phyloP scores from a whole-genome alignment of 2,329 filamentous ascomycete species.

The Ophiocordyceps camponoti-saundersi region DNA sequence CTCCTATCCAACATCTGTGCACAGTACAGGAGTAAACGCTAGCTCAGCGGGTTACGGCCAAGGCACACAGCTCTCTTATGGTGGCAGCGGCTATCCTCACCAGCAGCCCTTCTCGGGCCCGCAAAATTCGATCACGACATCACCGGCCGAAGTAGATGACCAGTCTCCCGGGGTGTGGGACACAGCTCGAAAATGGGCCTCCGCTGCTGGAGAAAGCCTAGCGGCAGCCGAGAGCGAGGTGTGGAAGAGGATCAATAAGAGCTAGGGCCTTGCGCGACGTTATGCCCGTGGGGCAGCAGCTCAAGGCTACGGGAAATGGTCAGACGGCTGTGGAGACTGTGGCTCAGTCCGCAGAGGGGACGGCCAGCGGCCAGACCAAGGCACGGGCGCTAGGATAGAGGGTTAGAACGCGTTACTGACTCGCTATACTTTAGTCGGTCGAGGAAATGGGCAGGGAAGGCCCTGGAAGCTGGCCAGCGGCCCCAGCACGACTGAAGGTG shows the following conservation, averaged over 20 bases:
- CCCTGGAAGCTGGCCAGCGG: background rate
- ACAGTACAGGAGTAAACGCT: slow-evolving; percentile 14
- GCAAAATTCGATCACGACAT: slow-evolving; percentile 4
- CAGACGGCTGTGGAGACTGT: background rate
- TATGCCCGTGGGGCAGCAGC: background rate
- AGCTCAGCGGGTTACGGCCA: slow-evolving; percentile 41
- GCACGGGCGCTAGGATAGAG: background rate
- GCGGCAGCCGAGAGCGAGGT: slow-evolving; percentile 42
- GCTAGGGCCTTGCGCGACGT: slow-evolving; percentile 12
- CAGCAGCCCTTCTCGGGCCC: slow-evolving; percentile 18
- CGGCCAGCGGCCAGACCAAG: background rate
- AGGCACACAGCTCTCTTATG: slow-evolving; percentile 29
- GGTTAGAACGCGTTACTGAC: background rate
- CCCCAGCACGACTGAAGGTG: background rate
- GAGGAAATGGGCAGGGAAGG: background rate
- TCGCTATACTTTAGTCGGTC: background rate
- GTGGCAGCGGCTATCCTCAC: slow-evolving; percentile 29
- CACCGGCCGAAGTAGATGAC: slow-evolving; percentile 11
- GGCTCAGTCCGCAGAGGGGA: background rate
- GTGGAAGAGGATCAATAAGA: slow-evolving; percentile 46
- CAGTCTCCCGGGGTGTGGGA: slow-evolving; percentile 33
- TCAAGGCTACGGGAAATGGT: background rate
- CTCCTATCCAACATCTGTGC: slow-evolving; percentile 10
- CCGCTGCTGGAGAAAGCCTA: slow-evolving; percentile 38
- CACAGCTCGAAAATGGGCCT: slow-evolving; percentile 39